Evolutionary conservation across 2,329 filamentous ascomycete species (phyloP), one percentile per base, ranked within the genome.

Genomic region (Tolypocladium pustulatum): DNA sequence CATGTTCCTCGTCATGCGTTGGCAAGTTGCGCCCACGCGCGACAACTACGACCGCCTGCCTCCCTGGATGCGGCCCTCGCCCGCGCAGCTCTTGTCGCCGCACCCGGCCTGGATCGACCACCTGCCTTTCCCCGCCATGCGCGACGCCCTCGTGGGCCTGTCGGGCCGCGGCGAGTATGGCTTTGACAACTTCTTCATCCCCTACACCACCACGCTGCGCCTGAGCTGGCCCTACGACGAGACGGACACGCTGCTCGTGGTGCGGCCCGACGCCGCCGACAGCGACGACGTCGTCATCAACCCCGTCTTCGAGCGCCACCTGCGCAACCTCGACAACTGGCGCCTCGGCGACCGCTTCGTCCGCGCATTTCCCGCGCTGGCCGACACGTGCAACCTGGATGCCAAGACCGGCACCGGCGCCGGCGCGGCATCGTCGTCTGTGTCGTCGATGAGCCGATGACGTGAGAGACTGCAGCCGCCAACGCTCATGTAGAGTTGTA

Each of bases 1-100:
- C 68, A 95, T 96, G 89, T 96, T 95, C 72, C 80, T 92, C 37
- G 69, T 91, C 62, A 90, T 94, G 86, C 83, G 87, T 49, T 96
- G 91, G 90, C 86, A 90, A 69, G 88, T 96, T 59, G 83, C 83
- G 34, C 90, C 91, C 0, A 90, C 89, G 0, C 80, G 81, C 61
- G 87, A 91, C 64, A 95, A 91, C 73, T 92, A 89, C 71, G 83
- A 90, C 30, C 81, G 88, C 4, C 74, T 96, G 13, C 91, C 91
- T 0, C 78, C 84, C 5, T 96, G 88, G 84, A 75, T 86, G 43
- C 81, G 80, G 0, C 91, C 91, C 1, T 76, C 81, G 1, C 78
- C 82, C 0, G 80, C 80, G 8, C 91, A 96, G 68, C 73, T 90
- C 20, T 79, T 83, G 58, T 80, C 75, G 0, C 74, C 84, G 0